Percentiles rank a stretch among this genome's conserved stretches.
Evolutionary conservation across 2,329 filamentous ascomycete genomes (phyloP).

Genomic region (Fusarium denticulatum): DNA sequence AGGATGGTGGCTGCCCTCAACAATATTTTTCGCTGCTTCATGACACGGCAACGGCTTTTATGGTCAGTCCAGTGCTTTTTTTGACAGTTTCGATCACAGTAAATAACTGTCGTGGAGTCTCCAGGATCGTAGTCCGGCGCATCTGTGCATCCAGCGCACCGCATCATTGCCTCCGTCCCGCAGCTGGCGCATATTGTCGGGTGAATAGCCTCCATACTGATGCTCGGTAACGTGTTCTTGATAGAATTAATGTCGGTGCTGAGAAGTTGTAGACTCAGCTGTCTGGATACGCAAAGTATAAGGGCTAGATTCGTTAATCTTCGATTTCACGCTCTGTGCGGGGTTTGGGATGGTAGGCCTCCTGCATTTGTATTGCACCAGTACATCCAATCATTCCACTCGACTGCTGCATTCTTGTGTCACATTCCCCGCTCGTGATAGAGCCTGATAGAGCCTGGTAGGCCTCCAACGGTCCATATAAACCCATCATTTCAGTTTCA

Average conservation of each 20-base stretch:
- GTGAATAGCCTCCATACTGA: not conserved
- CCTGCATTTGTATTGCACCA: not conserved
- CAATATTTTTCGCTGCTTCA: not conserved
- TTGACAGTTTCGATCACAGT: not conserved
- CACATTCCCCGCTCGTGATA: not conserved
- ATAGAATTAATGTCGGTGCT: rapidly evolving
- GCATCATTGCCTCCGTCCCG: not conserved
- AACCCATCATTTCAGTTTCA: not conserved
- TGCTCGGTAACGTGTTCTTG: too few species aligned
- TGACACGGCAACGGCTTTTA: not conserved
- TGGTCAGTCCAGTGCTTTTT: not conserved
- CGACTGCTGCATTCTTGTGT: too few species aligned
- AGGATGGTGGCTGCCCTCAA: not conserved
- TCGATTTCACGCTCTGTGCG: not conserved
- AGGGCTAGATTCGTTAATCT: not conserved
- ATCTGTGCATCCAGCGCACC: not conserved
- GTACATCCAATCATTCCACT: not conserved
- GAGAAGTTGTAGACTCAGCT: not conserved
- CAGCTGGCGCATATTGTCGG: not conserved
- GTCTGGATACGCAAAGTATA: too few species aligned
- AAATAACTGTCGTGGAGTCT: not conserved
- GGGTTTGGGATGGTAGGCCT: not conserved
- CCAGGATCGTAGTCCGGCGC: not conserved
- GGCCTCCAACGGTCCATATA: not conserved
- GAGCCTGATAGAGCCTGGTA: not conserved